Base-by-base conservation (phyloP, 768 basidiomycete genomes). In the Tricholoma terreum region DNA sequence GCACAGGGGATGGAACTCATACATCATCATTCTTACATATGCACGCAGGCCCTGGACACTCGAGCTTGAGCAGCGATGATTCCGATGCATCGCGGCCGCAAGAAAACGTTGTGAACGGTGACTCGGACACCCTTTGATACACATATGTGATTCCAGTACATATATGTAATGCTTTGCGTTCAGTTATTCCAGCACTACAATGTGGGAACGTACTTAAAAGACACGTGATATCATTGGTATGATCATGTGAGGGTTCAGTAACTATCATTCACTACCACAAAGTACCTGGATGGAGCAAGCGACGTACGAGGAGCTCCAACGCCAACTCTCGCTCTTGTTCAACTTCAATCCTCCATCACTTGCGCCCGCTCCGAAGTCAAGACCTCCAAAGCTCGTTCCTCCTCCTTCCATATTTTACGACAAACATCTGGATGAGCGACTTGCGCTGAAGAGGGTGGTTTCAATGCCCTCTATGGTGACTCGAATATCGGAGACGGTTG, bases 401-500 rank as follows among this genome's bases (percentile, higher is more conserved):
- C 52, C 56, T 21, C 46, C 56, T 6, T 31, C 50, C 50, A 10
- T 50, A 14, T 57, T 61, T 35, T 55, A 61, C 34, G 30, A 61
- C n/a, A 50, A 57, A 6, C 58, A 59, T 49, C 31, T 59, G 15
- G 59, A 61, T 40, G 34, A 49, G 17, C 52, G 43, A 14, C 42
- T 57, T 1, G n/a, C 40, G 2, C 33, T 61, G 12, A 52, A 50
- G 15, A 31, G 31, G 34, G 33, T 52, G 8, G 17, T 30, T 1
- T 14, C 51, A 9, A n/a, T 52, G 19, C 59, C 59, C 6, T 30
- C 46, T 11, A 9, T 61, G 15, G 19, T 24, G 6, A 36, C 30
- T 8, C 17, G 45, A 9, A 40, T 57, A 5, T 54, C 56, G 10
- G 22, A 22, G 9, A 46, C 42, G 14, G 49, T 46, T 4, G 36